Evolutionary conservation across 176 grass and related monocot species (phyloP).

Genomic region (Puya raimondii): DNA sequence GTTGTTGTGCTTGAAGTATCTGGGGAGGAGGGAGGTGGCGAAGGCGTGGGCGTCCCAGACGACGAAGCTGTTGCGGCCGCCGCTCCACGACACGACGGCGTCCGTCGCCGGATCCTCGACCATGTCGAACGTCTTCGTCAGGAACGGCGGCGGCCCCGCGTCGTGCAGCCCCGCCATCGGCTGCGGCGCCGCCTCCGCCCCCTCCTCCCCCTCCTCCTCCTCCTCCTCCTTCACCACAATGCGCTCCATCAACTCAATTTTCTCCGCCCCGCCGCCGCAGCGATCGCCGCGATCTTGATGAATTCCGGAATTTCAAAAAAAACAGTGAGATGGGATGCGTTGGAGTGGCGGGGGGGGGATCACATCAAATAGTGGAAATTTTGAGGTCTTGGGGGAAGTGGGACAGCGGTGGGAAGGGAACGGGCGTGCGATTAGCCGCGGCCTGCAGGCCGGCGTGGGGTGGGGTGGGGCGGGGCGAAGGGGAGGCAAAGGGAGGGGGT

Average conservation of each 20-base stretch:
- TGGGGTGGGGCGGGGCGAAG: too few species aligned
- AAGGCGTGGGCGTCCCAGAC: constrained; percentile 69
- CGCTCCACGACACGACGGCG: constrained; percentile 61
- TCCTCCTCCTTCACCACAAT: background rate
- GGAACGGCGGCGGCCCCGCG: constrained; percentile 51
- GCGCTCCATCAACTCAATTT: background rate
- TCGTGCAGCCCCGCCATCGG: background rate
- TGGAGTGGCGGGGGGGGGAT: too few species aligned
- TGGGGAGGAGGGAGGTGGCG: constrained; percentile 59
- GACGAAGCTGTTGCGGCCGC: constrained; percentile 51
- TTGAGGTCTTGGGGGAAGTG: too few species aligned
- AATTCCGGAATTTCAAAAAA: too few species aligned
- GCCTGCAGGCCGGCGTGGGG: too few species aligned
- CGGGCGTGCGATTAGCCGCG: too few species aligned
- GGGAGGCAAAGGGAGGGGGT: too few species aligned
- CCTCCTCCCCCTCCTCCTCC: background rate
- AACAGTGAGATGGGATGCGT: too few species aligned
- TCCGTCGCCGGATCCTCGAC: constrained; percentile 59
- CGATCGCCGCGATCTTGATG: too few species aligned
- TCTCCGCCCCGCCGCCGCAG: background rate
- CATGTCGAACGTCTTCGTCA: constrained; percentile 82
- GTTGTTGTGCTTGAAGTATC: constrained; percentile 95
- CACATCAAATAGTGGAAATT: too few species aligned
- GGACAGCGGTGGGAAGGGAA: too few species aligned
- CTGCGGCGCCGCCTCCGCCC: background rate